Evolutionary conservation across 805 yeast species (phyloP).

Genomic region (Peterozyma toletana): DNA sequence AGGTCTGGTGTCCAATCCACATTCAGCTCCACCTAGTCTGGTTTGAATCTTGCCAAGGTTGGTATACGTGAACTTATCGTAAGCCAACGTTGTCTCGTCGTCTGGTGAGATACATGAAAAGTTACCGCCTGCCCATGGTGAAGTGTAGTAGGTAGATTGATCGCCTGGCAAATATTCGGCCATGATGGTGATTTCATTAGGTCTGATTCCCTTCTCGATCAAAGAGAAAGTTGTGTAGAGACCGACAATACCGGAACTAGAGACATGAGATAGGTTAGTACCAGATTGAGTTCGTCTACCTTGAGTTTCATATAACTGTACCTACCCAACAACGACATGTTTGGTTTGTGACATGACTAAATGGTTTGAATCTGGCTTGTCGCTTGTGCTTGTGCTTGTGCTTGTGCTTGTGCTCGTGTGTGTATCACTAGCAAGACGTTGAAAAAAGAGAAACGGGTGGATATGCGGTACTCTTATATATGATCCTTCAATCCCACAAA

Average conservation of each 20-base stretch:
- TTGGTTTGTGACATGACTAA: background rate
- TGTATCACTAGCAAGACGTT: too few species aligned
- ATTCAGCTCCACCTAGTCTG: slow-evolving; percentile 37
- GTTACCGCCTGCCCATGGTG: slow-evolving; percentile 77
- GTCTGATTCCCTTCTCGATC: slow-evolving; percentile 28
- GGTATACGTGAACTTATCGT: slow-evolving; percentile 51
- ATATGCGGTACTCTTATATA: too few species aligned
- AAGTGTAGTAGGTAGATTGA: slow-evolving; percentile 63
- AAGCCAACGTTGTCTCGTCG: slow-evolving; percentile 40
- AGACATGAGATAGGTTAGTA: background rate
- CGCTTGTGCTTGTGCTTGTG: too few species aligned
- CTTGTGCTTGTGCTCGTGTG: too few species aligned
- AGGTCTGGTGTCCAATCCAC: slow-evolving; percentile 49
- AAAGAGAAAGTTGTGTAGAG: slow-evolving; percentile 53
- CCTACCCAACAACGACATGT: slow-evolving; percentile 4
- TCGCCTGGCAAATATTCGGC: slow-evolving; percentile 77
- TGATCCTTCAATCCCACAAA: too few species aligned
- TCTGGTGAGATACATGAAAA: slow-evolving; percentile 55
- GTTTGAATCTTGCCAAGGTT: slow-evolving; percentile 34
- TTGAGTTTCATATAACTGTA: too few species aligned
- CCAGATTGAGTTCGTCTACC: too few species aligned
- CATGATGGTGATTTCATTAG: slow-evolving; percentile 42
- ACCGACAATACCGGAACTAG: slow-evolving; percentile 61
- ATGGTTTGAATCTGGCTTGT: background rate
- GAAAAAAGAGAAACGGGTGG: too few species aligned